Percentiles rank a stretch among this genome's conserved stretches.
Evolutionary conservation across 768 basidiomycete genomes (phyloP).

Genomic region (Suillus fuscotomentosus): DNA sequence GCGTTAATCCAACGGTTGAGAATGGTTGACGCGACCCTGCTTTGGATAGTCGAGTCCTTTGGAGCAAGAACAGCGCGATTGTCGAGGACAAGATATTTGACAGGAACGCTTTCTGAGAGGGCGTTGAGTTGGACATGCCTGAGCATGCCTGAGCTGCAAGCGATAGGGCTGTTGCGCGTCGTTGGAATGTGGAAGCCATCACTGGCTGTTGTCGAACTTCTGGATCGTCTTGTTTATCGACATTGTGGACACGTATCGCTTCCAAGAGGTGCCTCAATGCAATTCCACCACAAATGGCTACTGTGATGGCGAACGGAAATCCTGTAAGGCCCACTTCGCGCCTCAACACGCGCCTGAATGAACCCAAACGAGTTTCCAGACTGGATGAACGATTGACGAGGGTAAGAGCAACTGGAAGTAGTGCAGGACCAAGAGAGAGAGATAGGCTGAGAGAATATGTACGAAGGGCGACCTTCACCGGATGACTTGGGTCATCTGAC

Average conservation of each 20-base stretch:
- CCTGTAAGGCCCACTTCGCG: constrained; percentile 61
- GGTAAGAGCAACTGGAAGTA: constrained; percentile 52
- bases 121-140: constrained; percentile 29
- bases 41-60: constrained; percentile 38
- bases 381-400: constrained; percentile 22
- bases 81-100: constrained; percentile 56
- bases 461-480: constrained; percentile 57
- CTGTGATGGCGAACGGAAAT: constrained; percentile 68
- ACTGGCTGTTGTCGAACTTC: neutral
- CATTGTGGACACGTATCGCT: constrained; percentile 10
- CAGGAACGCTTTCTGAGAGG: constrained; percentile 54
- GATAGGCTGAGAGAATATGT: constrained; percentile 67
- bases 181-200: neutral
- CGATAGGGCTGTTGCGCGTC: neutral
- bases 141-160: neutral
- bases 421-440: constrained; percentile 63
- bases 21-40: constrained; percentile 36
- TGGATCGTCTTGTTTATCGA: neutral
- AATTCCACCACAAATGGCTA: constrained; percentile 63
- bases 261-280: constrained; percentile 48
- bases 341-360: constrained; percentile 38
- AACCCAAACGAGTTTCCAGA: constrained; percentile 17
- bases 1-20: constrained; percentile 65
- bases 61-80: constrained; percentile 56
- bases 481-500: constrained; percentile 44